These are phyloP conservation scores for Centrapalus pauciflorus DNA, from an alignment of 129 eudicot genomes.

Conservation along the genomic window DNA sequence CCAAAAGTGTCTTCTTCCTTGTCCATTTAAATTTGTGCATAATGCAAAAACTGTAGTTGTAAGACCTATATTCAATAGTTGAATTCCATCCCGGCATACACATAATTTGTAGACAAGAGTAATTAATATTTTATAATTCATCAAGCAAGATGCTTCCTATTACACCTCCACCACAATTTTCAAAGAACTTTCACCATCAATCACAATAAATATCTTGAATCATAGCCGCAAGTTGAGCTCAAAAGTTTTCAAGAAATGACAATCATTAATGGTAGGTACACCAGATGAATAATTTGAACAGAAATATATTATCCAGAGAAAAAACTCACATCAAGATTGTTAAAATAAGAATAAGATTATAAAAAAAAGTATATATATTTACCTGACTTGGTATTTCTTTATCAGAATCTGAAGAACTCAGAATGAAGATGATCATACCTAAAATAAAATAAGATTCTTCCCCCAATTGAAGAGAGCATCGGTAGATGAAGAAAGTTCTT, in stretches of 20 bases:
- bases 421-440: slow-evolving; percentile 4
- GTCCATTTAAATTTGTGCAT: slow-evolving; percentile 76
- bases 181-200: slow-evolving; percentile 10
- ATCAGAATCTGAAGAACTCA: slow-evolving; percentile 15
- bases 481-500: neutral
- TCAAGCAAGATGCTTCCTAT: slow-evolving; percentile 24
- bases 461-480: neutral
- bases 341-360: neutral
- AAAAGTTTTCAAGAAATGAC: slow-evolving; percentile 10
- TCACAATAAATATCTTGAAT: neutral
- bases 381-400: slow-evolving; percentile 16
- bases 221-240: slow-evolving; percentile 15
- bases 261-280: neutral
- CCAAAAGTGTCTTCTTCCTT: slow-evolving; percentile 80
- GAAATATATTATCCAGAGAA: neutral
- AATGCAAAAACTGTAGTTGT: slow-evolving; percentile 74
- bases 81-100: slow-evolving; percentile 95
- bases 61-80: slow-evolving; percentile 65
- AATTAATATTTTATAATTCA: slow-evolving; percentile 52
- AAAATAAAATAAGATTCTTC: neutral
- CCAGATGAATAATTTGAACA: neutral
- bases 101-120: slow-evolving; percentile 64
- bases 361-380: neutral
- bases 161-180: slow-evolving; percentile 21
- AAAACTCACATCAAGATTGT: neutral